Base-by-base conservation (phyloP, 23 red algal species). In the Cyanidium caldarium region DNA sequence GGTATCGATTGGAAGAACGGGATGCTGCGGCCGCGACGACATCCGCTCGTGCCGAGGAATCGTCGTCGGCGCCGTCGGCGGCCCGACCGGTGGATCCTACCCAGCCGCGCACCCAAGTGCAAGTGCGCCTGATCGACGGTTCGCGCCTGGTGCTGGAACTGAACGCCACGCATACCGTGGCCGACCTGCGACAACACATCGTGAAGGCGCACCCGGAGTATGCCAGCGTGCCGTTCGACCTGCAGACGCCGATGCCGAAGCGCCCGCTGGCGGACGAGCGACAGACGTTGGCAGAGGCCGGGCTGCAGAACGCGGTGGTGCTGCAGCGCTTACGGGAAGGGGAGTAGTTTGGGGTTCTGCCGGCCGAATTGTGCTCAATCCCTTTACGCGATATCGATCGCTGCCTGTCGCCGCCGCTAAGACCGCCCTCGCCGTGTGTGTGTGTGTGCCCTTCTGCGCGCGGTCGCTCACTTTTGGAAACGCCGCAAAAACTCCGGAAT, bases 111-210 rank as follows among this genome's bases (percentile, higher is more conserved):
- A 16, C 10, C 51, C 19, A 61, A 28, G 13, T 96, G 7, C 91
- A 96, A 38, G 72, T 96, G n/a, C 80, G 91, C 12, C 79, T 96
- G 2, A 65, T 68, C 44, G 91, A 96, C 76, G 91, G 91, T 15
- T 38, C 78, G n/a, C 77, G 85, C 34, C 26, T 96, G n/a, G 45
- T 84, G 21, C 79, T 44, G 35, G 65, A 74, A 21, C 56, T 96
- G 19, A 96, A 96, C 69, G 80, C 79, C 16, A 68, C 82, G 28
- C 77, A 87, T 36, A 87, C 83, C 28, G 75, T 96, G 2, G 68
- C 58, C 16, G 83, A 96, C 65, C 72, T 96, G 42, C 42, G 85
- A 72, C 37, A 33, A 20, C 86, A 78, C 45, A 75, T 87, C 14
- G 39, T 29, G 34, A 73, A 46, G 19, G 16, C 1, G 15, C 38